Evolutionary conservation across 305 asterid species (phyloP).

Genomic region (Petunia hybrid): DNA sequence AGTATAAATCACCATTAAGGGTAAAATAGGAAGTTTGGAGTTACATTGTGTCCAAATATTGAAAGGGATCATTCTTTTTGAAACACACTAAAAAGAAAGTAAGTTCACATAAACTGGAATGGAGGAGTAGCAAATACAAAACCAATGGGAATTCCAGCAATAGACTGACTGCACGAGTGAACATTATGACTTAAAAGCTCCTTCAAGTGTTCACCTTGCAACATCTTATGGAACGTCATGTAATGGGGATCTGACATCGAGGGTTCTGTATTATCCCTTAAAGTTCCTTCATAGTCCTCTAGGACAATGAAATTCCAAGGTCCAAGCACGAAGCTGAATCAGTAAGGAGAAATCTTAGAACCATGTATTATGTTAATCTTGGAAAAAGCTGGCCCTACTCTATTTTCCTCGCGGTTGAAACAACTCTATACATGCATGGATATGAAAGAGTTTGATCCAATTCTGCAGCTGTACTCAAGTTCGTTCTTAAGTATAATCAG

Average conservation of each 20-base stretch:
- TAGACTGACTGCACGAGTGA: conserved; percentile 80
- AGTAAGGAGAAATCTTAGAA: conserved; percentile 88
- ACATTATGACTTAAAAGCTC: conserved; percentile 67
- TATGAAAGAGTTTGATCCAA: conserved; percentile 86
- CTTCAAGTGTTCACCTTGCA: conserved; percentile 68
- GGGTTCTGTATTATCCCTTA: conserved; percentile 79
- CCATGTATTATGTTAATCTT: conserved; percentile 79
- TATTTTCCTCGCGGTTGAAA: conserved; percentile 61
- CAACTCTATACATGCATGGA: conserved; percentile 80
- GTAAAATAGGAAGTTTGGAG: no score
- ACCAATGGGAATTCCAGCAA: conserved; percentile 62
- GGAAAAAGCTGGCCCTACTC: conserved; percentile 65
- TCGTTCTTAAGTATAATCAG: conserved; percentile 33
- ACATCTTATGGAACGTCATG: conserved; percentile 77
- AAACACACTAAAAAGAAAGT: no score
- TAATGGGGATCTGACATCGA: conserved; percentile 77
- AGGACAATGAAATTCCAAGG: conserved; percentile 81
- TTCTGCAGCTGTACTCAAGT: conserved; percentile 69
- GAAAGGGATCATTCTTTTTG: no score
- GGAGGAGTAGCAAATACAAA: no score
- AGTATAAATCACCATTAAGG: no score
- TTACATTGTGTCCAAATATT: no score
- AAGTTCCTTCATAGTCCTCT: conserved; percentile 79
- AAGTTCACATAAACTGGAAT: no score
- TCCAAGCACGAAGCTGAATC: conserved; percentile 73